Evolutionary conservation across 257 asterid species (phyloP).

Genomic region (Knoxia roxburghii): DNA sequence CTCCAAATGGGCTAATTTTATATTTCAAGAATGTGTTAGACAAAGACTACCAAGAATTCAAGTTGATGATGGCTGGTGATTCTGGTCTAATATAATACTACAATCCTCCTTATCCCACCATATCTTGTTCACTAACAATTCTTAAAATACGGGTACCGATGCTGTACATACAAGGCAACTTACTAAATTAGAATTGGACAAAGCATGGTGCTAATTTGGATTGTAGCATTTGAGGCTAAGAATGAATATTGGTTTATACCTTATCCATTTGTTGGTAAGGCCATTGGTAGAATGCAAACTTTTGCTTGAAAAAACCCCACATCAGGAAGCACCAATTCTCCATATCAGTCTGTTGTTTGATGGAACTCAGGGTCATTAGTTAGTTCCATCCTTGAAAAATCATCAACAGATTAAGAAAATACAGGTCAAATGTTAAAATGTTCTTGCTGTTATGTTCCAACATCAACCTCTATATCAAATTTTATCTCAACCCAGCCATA

Average conservation of each 20-base stretch:
- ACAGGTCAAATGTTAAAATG: conserved; percentile 46
- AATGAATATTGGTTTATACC: too few species aligned
- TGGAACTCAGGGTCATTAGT: background rate
- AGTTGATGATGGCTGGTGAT: conserved; percentile 7
- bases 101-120: background rate
- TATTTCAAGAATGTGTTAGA: conserved; percentile 12
- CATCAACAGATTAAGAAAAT: background rate
- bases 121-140: background rate
- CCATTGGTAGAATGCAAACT: background rate
- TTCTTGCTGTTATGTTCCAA: conserved; percentile 60
- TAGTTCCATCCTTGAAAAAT: background rate
- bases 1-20: conserved; percentile 16
- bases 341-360: background rate
- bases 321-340: background rate
- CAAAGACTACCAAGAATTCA: conserved; percentile 14
- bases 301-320: background rate
- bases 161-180: too few species aligned
- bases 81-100: too few species aligned
- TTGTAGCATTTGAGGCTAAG: conserved; percentile 2
- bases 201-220: background rate
- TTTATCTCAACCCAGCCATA: conserved; percentile 63
- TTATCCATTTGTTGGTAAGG: conserved; percentile 5
- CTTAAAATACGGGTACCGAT: background rate
- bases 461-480: conserved; percentile 66
- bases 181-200: background rate